Evolutionary conservation across 106 monocot species (phyloP).

Genomic region (Dendrobium nobile): DNA sequence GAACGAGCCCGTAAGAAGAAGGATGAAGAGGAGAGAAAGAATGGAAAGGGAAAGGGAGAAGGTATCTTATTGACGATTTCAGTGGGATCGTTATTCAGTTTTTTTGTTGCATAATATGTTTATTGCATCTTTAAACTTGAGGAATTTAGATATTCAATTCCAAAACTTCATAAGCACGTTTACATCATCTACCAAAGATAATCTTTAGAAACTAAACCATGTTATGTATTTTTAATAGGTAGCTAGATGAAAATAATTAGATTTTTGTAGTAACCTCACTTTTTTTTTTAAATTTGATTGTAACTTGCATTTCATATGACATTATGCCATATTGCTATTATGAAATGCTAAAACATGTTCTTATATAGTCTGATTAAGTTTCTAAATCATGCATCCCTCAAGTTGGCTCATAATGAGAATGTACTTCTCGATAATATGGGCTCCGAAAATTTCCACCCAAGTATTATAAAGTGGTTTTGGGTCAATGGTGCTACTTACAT

Average conservation of each 20-base stretch:
- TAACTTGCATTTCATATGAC: background rate
- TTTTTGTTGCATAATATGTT: background rate
- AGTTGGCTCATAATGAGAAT: background rate
- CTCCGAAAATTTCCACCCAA: too few species aligned
- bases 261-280: background rate
- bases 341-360: background rate
- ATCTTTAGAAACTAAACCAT: background rate
- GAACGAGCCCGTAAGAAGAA: conserved; percentile 95
- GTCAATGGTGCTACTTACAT: too few species aligned
- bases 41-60: conserved; percentile 96
- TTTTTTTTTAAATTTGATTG: background rate
- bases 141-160: background rate
- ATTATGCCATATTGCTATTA: background rate
- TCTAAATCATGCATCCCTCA: background rate
- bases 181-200: background rate
- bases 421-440: background rate
- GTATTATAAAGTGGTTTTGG: too few species aligned
- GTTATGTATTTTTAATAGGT: background rate
- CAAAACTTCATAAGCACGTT: background rate
- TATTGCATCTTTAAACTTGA: background rate
- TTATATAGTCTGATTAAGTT: background rate
- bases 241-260: background rate
- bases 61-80: conserved; percentile 28
- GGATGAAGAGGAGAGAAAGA: conserved; percentile 91
- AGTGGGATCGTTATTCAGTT: background rate